phyloP scores from a whole-genome alignment of 1,284 basidiomycete genomes.

The Puccinia polysora region DNA sequence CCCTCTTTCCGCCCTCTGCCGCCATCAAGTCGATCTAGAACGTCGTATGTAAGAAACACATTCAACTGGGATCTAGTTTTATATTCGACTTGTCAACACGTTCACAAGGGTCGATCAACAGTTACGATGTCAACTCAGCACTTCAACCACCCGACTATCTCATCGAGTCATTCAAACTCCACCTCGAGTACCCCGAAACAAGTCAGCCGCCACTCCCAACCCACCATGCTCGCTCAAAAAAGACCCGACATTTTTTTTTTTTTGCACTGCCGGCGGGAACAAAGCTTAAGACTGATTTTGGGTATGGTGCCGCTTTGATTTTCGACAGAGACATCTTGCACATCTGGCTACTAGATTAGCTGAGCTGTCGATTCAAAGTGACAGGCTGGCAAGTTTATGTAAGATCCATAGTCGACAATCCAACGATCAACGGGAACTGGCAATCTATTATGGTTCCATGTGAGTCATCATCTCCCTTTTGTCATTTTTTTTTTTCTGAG shows the following conservation, averaged over 20 bases:
- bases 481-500: background rate
- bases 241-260: too few species aligned
- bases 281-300: background rate
- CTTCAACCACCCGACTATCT: background rate
- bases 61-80: too few species aligned
- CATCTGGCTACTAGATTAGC: constrained; percentile 11
- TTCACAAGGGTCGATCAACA: too few species aligned
- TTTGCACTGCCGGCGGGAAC: background rate
- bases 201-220: background rate
- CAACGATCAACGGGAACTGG: constrained; percentile 2
- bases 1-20: too few species aligned
- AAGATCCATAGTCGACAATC: constrained; percentile 5
- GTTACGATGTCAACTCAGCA: background rate
- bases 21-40: too few species aligned
- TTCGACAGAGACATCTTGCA: constrained; percentile 10
- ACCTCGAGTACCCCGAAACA: constrained; percentile 5
- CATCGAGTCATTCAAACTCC: constrained; percentile 1
- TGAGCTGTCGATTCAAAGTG: constrained; percentile 3
- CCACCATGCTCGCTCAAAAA: too few species aligned
- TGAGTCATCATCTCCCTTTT: background rate
- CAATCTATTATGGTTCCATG: constrained; percentile 20
- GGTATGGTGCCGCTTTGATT: background rate
- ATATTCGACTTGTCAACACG: too few species aligned
- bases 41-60: too few species aligned
- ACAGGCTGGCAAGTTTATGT: constrained; percentile 16